phyloP scores from a whole-genome alignment of 805 yeast species.

The Lipomyces sp. region DNA sequence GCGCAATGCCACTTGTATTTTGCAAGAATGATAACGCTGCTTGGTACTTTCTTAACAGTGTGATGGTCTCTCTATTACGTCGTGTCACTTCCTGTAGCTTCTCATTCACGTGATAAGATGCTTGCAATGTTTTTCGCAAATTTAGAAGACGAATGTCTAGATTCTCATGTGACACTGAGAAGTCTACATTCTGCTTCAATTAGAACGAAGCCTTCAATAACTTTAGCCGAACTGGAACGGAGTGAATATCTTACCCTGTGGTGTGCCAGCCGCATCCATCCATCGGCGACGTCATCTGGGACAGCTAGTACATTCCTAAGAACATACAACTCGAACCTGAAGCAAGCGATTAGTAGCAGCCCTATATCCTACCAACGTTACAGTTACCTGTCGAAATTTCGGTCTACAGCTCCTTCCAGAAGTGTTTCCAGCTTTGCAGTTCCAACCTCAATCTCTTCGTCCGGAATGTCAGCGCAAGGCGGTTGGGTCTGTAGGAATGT shows the following conservation, averaged over 20 bases:
- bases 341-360: background rate
- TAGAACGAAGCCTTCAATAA: slow-evolving; percentile 9
- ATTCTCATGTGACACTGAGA: slow-evolving; percentile 22
- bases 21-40: slow-evolving; percentile 28
- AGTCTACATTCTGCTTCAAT: slow-evolving; percentile 25
- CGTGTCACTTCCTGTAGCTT: slow-evolving; percentile 20
- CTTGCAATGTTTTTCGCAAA: slow-evolving; percentile 34
- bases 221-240: slow-evolving; percentile 17
- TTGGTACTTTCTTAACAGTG: slow-evolving; percentile 22
- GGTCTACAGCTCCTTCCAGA: slow-evolving; percentile 74
- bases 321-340: slow-evolving; percentile 71
- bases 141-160: slow-evolving; percentile 27
- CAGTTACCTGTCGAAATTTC: slow-evolving; percentile 69
- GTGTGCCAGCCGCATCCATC: slow-evolving; percentile 70
- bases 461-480: slow-evolving; percentile 39
- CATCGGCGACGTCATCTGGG: slow-evolving; percentile 68
- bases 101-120: slow-evolving; percentile 30
- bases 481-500: slow-evolving; percentile 56
- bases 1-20: slow-evolving; percentile 33
- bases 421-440: slow-evolving; percentile 79
- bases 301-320: slow-evolving; percentile 74
- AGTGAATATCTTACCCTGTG: slow-evolving; percentile 53
- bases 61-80: slow-evolving; percentile 19
- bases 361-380: background rate
- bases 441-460: slow-evolving; percentile 62